Conservation (phyloP, 2,329 filamentous ascomycete species). For the Colletotrichum kahawae region DNA sequence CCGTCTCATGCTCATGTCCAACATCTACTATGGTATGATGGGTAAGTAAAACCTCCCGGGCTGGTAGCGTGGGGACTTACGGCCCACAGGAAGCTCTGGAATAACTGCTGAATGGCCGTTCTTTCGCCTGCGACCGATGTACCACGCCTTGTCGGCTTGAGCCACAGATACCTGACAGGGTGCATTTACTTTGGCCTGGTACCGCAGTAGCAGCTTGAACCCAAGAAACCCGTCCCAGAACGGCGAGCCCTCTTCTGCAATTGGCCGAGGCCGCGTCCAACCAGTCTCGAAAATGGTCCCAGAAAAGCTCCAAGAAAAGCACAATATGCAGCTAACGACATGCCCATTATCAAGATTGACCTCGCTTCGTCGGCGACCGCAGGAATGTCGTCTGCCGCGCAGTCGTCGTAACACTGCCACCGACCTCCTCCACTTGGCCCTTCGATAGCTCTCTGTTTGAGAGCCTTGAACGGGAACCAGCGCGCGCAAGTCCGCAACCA, state of each 20-base stretch:
- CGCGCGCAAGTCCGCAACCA: neutral
- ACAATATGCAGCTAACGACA: conserved; percentile 10
- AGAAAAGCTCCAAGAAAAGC: conserved; percentile 14
- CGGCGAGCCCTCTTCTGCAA: neutral
- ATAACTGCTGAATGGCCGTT: too few relatives aligned
- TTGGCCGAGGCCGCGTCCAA: neutral
- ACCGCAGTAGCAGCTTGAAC: neutral
- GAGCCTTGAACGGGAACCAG: neutral
- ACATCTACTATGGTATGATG: too few relatives aligned
- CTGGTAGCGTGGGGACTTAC: too few relatives aligned
- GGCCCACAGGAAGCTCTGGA: too few relatives aligned
- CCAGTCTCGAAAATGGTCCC: neutral
- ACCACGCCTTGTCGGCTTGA: too few relatives aligned
- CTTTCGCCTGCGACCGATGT: too few relatives aligned
- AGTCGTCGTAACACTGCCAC: conserved; percentile 17
- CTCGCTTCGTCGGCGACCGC: conserved; percentile 2
- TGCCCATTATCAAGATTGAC: conserved; percentile 9
- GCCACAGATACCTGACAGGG: too few relatives aligned
- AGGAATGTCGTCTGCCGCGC: conserved; percentile 3
- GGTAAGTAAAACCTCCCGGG: too few relatives aligned
- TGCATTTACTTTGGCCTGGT: too few relatives aligned
- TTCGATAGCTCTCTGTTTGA: neutral
- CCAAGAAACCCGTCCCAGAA: neutral
- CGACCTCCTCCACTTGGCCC: conserved; percentile 2
- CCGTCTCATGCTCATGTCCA: neutral